phyloP scores from a whole-genome alignment of 2,329 filamentous ascomycete genomes.

The Sporothrix euskadiensis region DNA sequence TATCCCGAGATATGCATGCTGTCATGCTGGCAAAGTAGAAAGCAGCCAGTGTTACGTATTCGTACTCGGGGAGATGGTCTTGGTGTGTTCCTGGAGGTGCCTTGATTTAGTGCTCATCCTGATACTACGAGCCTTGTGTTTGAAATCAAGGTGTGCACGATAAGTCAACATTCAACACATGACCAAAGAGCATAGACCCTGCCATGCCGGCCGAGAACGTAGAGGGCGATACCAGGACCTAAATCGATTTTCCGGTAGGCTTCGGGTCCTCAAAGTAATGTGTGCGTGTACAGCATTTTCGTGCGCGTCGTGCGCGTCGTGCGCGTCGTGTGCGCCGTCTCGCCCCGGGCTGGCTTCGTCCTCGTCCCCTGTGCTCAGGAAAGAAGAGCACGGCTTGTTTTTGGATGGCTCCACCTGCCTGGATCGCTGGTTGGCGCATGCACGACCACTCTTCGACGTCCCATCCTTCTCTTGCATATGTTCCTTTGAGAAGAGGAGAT shows the following conservation, averaged over 20 bases:
- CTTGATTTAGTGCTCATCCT: not conserved
- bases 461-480: not conserved
- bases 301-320: not conserved
- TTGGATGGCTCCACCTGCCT: not conserved
- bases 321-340: not conserved
- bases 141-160: not conserved
- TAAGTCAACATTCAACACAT: not conserved
- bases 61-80: not conserved
- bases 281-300: conserved; percentile 15
- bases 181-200: not conserved
- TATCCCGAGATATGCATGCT: conserved; percentile 7
- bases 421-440: conserved; percentile 8
- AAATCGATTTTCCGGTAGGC: not conserved
- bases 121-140: not conserved
- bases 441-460: not conserved
- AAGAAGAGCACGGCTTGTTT: not conserved
- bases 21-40: not conserved
- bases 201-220: not conserved
- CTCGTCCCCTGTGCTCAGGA: not conserved
- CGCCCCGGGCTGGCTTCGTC: not conserved
- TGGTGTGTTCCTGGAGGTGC: not conserved
- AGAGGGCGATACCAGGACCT: not conserved
- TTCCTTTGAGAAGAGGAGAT: not conserved
- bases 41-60: not conserved
- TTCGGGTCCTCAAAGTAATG: not conserved